phyloP scores from a whole-genome alignment of 306 rosid species.

The Malus fusca region DNA sequence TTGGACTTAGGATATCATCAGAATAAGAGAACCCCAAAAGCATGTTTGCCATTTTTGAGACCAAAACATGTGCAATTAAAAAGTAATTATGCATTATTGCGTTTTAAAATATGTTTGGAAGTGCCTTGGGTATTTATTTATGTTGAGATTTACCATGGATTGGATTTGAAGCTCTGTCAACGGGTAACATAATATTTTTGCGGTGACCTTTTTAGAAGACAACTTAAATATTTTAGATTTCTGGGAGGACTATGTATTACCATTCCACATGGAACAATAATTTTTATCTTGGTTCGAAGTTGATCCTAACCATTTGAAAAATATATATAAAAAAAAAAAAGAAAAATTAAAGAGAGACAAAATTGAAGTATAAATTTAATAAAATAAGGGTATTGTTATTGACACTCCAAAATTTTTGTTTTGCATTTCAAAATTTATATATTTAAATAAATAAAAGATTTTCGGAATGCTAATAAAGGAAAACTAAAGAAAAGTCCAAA shows the following conservation, averaged over 20 bases:
- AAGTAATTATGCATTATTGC: background rate
- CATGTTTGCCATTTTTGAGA: slow-evolving; percentile 4
- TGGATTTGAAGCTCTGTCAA: slow-evolving; percentile 1
- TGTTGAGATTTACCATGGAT: background rate
- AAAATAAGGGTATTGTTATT: too few species aligned
- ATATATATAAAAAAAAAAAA: background rate
- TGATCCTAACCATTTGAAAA: slow-evolving; percentile 24
- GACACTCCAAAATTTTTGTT: too few species aligned
- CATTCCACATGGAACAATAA: background rate
- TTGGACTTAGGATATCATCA: slow-evolving; percentile 7
- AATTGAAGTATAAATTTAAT: background rate
- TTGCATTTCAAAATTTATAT: too few species aligned
- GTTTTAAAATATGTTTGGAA: background rate
- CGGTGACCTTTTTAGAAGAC: background rate
- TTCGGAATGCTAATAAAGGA: too few species aligned
- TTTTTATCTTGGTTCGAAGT: slow-evolving; percentile 44
- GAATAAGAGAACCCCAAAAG: background rate
- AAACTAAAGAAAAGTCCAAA: too few species aligned
- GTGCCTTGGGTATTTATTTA: background rate
- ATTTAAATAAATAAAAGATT: too few species aligned
- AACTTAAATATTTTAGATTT: background rate
- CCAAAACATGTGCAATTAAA: background rate
- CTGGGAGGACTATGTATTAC: background rate
- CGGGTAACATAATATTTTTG: background rate
- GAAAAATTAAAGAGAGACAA: background rate